These are phyloP conservation scores for Ambrosiella beaveri DNA, from an alignment of 2,329 filamentous ascomycete species.

Conservation along the genomic window DNA sequence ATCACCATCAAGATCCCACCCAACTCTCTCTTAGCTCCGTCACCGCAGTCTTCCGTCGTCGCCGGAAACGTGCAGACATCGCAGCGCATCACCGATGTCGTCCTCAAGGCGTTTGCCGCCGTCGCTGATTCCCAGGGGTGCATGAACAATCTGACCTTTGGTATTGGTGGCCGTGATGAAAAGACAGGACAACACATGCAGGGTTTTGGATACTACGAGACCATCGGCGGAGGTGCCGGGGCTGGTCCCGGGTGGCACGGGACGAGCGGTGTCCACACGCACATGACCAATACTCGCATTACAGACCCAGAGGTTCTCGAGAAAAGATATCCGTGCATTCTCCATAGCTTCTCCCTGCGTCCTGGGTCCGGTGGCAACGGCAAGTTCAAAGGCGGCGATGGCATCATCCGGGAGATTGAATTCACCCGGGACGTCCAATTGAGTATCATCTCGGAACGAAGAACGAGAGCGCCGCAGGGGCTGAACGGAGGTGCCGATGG, in stretches of 20 bases:
- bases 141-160: constrained; percentile 73
- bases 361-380: constrained; percentile 46
- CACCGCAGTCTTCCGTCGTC: constrained; percentile 61
- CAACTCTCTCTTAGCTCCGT: constrained; percentile 57
- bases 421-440: constrained; percentile 62
- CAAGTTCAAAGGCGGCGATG: constrained; percentile 52
- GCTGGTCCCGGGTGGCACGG: constrained; percentile 40
- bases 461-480: constrained; percentile 56
- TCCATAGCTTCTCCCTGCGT: constrained; percentile 52
- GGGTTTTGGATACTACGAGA: constrained; percentile 41
- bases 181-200: constrained; percentile 21
- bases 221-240: constrained; percentile 45
- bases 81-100: constrained; percentile 28
- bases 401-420: constrained; percentile 61
- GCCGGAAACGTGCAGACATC: constrained; percentile 54
- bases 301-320: constrained; percentile 33
- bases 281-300: constrained; percentile 67
- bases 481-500: constrained; percentile 69
- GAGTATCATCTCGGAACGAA: constrained; percentile 57
- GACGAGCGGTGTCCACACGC: constrained; percentile 27
- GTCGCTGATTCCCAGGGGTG: constrained; percentile 66
- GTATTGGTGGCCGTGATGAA: constrained; percentile 38
- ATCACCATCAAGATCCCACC: constrained; percentile 58
- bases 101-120: constrained; percentile 55
- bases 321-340: constrained; percentile 48